Conservation (phyloP, 768 basidiomycete species). For the Exsudoporus frostii region DNA sequence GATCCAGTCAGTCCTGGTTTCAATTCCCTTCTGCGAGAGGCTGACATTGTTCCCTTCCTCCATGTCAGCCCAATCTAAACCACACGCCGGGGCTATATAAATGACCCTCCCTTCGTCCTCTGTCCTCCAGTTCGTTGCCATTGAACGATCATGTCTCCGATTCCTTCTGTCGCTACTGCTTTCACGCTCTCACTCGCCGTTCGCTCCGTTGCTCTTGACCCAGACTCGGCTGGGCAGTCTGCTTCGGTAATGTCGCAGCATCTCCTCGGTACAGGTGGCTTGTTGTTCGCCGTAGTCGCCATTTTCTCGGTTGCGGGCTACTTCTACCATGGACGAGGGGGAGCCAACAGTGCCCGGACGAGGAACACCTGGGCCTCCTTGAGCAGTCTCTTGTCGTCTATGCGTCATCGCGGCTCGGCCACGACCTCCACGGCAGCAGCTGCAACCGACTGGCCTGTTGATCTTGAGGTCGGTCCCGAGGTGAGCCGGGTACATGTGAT, state of each 20-base stretch:
- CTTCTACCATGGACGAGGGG: constrained; percentile 10
- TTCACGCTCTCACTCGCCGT: not conserved
- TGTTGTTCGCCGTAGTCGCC: constrained; percentile 11
- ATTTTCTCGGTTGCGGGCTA: constrained; percentile 16
- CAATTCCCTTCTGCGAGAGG: not conserved
- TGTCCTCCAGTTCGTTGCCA: not conserved
- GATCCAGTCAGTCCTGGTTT: not conserved
- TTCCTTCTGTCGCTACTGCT: constrained; percentile 12
- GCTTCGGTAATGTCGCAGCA: not conserved
- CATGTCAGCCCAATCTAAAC: constrained; percentile 2
- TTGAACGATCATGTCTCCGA: constrained; percentile 17
- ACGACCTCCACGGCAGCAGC: not conserved
- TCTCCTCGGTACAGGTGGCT: constrained; percentile 12
- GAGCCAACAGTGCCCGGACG: not conserved
- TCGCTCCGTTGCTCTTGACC: constrained; percentile 1
- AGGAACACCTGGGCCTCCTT: constrained; percentile 7
- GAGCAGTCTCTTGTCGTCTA: constrained; percentile 3
- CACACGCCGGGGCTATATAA: constrained; percentile 8
- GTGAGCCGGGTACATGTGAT: not conserved
- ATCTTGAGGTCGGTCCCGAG: constrained; percentile 14
- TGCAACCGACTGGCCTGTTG: not conserved
- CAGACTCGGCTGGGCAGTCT: not conserved
- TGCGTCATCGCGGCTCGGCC: not conserved
- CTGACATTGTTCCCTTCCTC: constrained; percentile 2
- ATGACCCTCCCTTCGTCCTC: not conserved